Conservation (phyloP, 768 basidiomycete species). For the Russula brevipes region DNA sequence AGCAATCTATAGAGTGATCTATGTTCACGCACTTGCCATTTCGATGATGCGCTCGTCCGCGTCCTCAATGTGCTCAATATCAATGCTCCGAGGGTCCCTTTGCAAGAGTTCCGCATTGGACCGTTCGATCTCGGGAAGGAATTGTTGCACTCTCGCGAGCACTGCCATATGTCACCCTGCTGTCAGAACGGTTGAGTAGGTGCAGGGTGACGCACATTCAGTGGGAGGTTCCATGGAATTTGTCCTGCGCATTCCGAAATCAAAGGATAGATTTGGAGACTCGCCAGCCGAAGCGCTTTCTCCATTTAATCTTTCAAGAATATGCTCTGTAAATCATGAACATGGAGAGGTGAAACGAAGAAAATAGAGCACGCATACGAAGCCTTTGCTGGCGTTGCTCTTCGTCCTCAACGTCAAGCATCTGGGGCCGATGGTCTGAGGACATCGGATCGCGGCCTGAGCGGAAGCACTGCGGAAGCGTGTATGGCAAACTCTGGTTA, state of each 20-base stretch:
- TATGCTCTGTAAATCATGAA: slow-evolving; percentile 14
- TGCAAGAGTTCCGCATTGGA: slow-evolving; percentile 53
- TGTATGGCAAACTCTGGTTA: background rate
- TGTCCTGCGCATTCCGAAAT: slow-evolving; percentile 27
- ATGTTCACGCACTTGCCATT: slow-evolving; percentile 42
- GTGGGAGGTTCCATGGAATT: slow-evolving; percentile 25
- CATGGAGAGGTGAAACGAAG: background rate
- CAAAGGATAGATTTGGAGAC: slow-evolving; percentile 19
- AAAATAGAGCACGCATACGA: slow-evolving; percentile 22
- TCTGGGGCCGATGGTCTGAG: background rate
- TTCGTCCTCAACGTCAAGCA: slow-evolving; percentile 16
- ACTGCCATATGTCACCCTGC: slow-evolving; percentile 37
- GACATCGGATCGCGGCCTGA: background rate
- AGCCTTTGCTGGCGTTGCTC: slow-evolving; percentile 22
- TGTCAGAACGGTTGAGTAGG: background rate
- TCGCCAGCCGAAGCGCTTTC: slow-evolving; percentile 7
- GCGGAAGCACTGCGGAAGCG: too few species aligned
- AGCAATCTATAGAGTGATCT: background rate
- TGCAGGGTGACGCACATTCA: slow-evolving; percentile 20
- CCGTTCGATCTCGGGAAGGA: slow-evolving; percentile 61
- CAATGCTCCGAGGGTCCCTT: slow-evolving; percentile 51
- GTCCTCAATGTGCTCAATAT: slow-evolving; percentile 59
- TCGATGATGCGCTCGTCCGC: slow-evolving; percentile 54
- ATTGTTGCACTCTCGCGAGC: slow-evolving; percentile 57
- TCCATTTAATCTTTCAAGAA: slow-evolving; percentile 21